Percentiles rank a stretch among this genome's conserved stretches.
These are phyloP conservation scores for Boletus semigastroideus DNA, from an alignment of 1,284 basidiomycete genomes.

Conservation along the genomic window DNA sequence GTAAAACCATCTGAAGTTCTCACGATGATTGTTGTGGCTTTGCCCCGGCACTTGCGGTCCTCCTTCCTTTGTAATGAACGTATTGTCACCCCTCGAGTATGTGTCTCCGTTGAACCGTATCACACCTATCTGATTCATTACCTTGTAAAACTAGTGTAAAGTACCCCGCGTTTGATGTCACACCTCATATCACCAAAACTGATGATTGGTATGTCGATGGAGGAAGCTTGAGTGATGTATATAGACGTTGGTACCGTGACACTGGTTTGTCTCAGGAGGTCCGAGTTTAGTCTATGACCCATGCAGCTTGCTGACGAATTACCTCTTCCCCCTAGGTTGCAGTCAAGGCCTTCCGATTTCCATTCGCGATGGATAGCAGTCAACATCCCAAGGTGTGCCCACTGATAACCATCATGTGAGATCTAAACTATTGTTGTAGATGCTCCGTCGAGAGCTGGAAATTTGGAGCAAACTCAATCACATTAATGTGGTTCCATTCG, in stretches of 20 bases:
- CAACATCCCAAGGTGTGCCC: not conserved
- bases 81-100: too few relatives aligned
- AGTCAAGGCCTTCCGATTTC: not conserved
- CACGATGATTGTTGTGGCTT: too few relatives aligned
- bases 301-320: not conserved
- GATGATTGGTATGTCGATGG: conserved; percentile 1
- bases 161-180: conserved; percentile 8
- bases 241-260: conserved; percentile 3
- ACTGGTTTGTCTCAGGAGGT: conserved; percentile 1
- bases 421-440: not conserved
- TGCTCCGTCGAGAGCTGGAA: not conserved
- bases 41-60: too few relatives aligned
- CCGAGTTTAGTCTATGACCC: not conserved
- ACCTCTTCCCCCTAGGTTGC: not conserved
- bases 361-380: not conserved
- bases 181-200: conserved; percentile 1
- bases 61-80: too few relatives aligned
- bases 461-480: not conserved
- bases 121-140: too few relatives aligned
- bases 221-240: conserved; percentile 13
- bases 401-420: not conserved
- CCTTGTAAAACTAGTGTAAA: not conserved
- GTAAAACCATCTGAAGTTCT: too few relatives aligned
- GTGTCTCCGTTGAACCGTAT: too few relatives aligned
- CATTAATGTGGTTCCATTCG: conserved; percentile 10